Base-by-base conservation (phyloP, 1,284 basidiomycete genomes). In the Ganoderma lucidum region DNA sequence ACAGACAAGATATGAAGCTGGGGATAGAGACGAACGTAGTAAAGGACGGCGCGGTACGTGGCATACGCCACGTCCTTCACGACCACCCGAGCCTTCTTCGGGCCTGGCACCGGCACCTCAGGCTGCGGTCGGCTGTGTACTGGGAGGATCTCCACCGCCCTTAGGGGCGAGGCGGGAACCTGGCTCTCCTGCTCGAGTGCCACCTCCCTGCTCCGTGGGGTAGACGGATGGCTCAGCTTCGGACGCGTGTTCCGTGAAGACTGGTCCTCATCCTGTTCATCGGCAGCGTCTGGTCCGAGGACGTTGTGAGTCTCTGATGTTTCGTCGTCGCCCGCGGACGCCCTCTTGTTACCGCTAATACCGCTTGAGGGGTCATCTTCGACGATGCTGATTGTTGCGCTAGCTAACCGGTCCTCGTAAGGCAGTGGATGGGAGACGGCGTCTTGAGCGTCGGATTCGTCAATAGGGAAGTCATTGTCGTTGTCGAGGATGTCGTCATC, bases 1-100 rank as follows among this genome's bases (percentile, higher is more conserved):
- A 28, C 4, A 9, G 23, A 23, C 1, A 53, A 15, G 51, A 60
- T 30, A 4, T 2, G 17, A 6, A 6, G 12, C 2, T 15, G 45
- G 28, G 42, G 63, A 55, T 37, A 48, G 65, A 0, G 69, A 72
- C 88, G 79, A 72, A 94, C 93, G 80, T 94, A 96, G 81, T 94
- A 96, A 15, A 96, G 83, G 45, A 96, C 86, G 0, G 94, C 92
- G 77, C 87, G 90, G 80, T 95, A 97, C 0, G 95, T 96, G 8
- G 87, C 83, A 80, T 94, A 96, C 1, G 95, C 91, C 4, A 92
- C 90, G 78, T 96, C 95, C 64, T 85, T 85, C 32, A 96, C 87
- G 14, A 93, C 81, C 15, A 95, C 88, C 28, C 83, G 87, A 62
- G 86, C 82, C 79, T 90, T 93, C 64, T 81, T 81, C 6, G 82